A percentile compares a stretch with the other conserved stretches of the same genome.
phyloP scores from a whole-genome alignment of 176 grass and related monocot genomes.

The Musa schizocarpa region DNA sequence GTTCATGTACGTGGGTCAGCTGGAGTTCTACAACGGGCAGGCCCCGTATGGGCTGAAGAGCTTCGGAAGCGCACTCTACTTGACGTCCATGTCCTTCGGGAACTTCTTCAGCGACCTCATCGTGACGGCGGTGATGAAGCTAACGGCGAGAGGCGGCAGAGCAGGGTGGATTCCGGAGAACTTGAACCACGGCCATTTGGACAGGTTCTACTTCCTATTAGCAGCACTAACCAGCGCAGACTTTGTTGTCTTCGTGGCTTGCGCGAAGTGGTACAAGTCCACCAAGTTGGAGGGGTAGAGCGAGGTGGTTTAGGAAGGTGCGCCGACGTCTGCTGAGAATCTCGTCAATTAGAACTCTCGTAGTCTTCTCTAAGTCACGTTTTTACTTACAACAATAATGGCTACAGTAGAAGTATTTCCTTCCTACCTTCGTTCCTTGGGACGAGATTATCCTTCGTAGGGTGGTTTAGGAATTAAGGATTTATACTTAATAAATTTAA shows the following conservation, averaged over 20 bases:
- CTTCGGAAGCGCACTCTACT: slow-evolving; percentile 14
- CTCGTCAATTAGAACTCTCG: neutral
- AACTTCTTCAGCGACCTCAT: slow-evolving; percentile 7
- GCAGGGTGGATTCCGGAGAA: slow-evolving; percentile 15
- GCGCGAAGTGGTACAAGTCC: slow-evolving; percentile 15
- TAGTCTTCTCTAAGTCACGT: too few relatives aligned
- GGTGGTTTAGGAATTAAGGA: too few relatives aligned
- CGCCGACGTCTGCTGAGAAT: neutral
- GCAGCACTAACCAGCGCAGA: neutral
- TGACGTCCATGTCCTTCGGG: slow-evolving; percentile 9
- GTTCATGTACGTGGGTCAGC: slow-evolving; percentile 21
- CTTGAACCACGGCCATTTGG: slow-evolving; percentile 9
- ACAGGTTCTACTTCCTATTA: slow-evolving; percentile 17
- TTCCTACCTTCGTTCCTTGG: too few relatives aligned
- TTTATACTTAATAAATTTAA: too few relatives aligned
- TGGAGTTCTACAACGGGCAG: slow-evolving; percentile 16
- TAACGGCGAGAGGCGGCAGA: neutral
- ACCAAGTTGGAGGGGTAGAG: neutral
- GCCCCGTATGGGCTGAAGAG: slow-evolving; percentile 15
- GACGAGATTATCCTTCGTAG: too few relatives aligned
- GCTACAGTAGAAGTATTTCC: too few relatives aligned
- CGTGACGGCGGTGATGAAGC: neutral
- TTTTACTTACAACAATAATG: too few relatives aligned
- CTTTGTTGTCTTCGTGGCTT: neutral
- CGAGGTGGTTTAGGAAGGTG: neutral